Percentiles rank a stretch among this genome's conserved stretches.
Evolutionary conservation across 2,329 filamentous ascomycete species (phyloP).

Genomic region (Aspergillus caelatus): DNA sequence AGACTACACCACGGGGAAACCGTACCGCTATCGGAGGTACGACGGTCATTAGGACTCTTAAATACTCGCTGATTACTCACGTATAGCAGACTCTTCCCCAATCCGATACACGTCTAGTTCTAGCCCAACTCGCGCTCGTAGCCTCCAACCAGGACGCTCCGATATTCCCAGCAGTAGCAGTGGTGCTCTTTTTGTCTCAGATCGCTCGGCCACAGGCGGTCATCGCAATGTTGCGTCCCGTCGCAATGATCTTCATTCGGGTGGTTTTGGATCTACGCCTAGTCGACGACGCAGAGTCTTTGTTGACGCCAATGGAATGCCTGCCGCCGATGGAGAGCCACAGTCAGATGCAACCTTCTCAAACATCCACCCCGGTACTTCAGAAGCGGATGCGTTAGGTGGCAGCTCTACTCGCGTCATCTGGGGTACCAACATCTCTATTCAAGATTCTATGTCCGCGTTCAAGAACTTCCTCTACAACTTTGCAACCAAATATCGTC

Average conservation of each 20-base stretch:
- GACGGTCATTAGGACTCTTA: background rate
- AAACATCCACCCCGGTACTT: slow-evolving; percentile 77
- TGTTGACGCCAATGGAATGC: slow-evolving; percentile 66
- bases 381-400: slow-evolving; percentile 85
- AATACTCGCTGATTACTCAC: slow-evolving; percentile 3
- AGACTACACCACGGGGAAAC: slow-evolving; percentile 47
- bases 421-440: slow-evolving; percentile 96
- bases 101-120: slow-evolving; percentile 90
- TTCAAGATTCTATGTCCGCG: slow-evolving; percentile 80
- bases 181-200: slow-evolving; percentile 74
- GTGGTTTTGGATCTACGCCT: slow-evolving; percentile 61
- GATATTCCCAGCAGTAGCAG: slow-evolving; percentile 82
- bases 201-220: slow-evolving; percentile 54
- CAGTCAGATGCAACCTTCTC: slow-evolving; percentile 67
- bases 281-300: slow-evolving; percentile 61
- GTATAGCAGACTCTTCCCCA: slow-evolving; percentile 76
- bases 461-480: slow-evolving; percentile 94
- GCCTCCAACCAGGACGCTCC: slow-evolving; percentile 61
- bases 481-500: slow-evolving; percentile 89
- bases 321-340: slow-evolving; percentile 52
- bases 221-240: slow-evolving; percentile 58
- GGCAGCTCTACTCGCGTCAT: slow-evolving; percentile 81
- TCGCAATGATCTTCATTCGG: slow-evolving; percentile 85
- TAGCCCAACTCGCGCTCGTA: slow-evolving; percentile 68
- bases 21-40: slow-evolving; percentile 43